Percentiles rank a stretch among this genome's conserved stretches.
Conservation (phyloP, 2,329 filamentous ascomycete species). For the Colletotrichum orchidophilum region DNA sequence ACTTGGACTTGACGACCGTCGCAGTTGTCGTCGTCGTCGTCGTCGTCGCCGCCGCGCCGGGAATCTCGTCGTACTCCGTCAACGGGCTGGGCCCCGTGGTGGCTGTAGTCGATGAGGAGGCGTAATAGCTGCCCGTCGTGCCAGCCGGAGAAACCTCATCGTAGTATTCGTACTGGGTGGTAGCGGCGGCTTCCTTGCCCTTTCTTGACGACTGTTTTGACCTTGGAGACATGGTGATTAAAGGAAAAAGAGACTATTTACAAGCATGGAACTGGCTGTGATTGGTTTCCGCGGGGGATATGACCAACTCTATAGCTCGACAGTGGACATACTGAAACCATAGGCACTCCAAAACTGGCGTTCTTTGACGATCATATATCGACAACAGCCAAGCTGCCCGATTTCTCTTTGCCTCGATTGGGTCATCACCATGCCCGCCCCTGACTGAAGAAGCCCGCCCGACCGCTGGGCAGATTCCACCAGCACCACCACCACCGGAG, state of each 20-base stretch:
- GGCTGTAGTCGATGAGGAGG: conserved; percentile 36
- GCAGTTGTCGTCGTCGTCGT: neutral
- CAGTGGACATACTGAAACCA: neutral
- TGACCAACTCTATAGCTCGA: neutral
- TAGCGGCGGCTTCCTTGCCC: conserved; percentile 9
- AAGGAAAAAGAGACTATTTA: neutral
- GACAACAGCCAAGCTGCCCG: neutral
- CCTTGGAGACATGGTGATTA: conserved; percentile 14
- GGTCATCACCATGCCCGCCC: no score
- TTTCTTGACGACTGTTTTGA: conserved; percentile 15
- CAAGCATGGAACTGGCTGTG: neutral
- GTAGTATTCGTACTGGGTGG: conserved; percentile 24
- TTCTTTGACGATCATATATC: neutral
- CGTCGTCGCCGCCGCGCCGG: conserved; percentile 35
- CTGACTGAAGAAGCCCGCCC: no score
- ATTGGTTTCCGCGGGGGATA: neutral
- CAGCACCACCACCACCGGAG: neutral
- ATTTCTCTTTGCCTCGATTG: neutral
- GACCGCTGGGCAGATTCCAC: neutral
- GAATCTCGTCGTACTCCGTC: conserved; percentile 12
- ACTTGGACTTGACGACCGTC: conserved; percentile 43
- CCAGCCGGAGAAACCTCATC: neutral
- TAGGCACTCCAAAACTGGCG: neutral
- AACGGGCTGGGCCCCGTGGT: conserved; percentile 19
- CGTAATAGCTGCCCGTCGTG: conserved; percentile 37